These are phyloP conservation scores for Lentinula raphanica DNA, from an alignment of 768 basidiomycete genomes.

Conservation along the genomic window DNA sequence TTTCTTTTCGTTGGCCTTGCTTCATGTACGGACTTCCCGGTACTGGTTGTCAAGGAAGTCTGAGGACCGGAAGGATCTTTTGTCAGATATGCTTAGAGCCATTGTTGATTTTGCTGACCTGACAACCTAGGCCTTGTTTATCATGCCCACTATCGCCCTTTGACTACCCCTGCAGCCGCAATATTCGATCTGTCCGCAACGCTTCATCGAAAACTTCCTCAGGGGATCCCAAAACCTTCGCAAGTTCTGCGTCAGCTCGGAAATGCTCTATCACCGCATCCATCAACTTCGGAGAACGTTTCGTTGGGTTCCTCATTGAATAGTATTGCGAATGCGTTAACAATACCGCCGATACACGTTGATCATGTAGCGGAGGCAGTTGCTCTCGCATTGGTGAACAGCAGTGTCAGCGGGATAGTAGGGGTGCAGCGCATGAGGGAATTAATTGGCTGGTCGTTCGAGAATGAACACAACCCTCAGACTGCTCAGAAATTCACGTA, in stretches of 20 bases:
- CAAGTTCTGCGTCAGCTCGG: slow-evolving; percentile 52
- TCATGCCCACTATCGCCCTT: slow-evolving; percentile 89
- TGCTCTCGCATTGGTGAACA: slow-evolving; percentile 52
- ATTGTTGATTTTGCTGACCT: slow-evolving; percentile 11
- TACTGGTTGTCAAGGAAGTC: too few species aligned
- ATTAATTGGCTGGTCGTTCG: slow-evolving; percentile 60
- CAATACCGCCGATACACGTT: slow-evolving; percentile 90
- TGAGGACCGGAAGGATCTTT: too few species aligned
- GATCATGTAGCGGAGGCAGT: slow-evolving; percentile 91
- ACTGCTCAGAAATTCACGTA: background rate
- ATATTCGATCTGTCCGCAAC: slow-evolving; percentile 76
- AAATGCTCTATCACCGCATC: slow-evolving; percentile 20
- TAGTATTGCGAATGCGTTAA: slow-evolving; percentile 72
- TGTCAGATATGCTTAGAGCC: background rate
- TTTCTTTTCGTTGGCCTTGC: background rate
- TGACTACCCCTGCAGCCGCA: slow-evolving; percentile 80
- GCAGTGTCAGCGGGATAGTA: slow-evolving; percentile 56
- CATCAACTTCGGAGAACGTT: slow-evolving; percentile 8
- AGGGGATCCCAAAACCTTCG: slow-evolving; percentile 58
- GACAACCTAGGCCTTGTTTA: slow-evolving; percentile 77
- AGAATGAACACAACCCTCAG: background rate
- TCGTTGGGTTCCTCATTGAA: slow-evolving; percentile 39
- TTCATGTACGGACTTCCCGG: background rate
- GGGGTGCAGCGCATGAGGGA: slow-evolving; percentile 70
- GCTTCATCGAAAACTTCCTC: slow-evolving; percentile 58